Percentiles rank a stretch among this genome's conserved stretches.
These are phyloP conservation scores for Trichothecium sympodiale DNA, from an alignment of 2,329 filamentous ascomycete species.

Conservation along the genomic window DNA sequence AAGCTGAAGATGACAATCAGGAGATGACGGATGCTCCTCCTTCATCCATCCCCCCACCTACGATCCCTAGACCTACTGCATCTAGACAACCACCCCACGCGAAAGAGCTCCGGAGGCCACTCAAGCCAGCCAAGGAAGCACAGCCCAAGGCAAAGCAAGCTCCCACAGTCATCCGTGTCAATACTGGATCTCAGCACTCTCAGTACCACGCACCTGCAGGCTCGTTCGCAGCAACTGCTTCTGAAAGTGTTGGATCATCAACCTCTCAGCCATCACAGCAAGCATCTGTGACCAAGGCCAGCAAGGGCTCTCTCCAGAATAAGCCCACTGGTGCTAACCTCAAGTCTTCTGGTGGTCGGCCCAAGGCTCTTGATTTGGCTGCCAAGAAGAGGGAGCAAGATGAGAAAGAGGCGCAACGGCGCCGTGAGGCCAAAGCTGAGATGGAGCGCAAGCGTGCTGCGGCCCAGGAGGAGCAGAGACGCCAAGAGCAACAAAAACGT, in stretches of 20 bases:
- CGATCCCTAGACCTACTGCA: conserved; percentile 40
- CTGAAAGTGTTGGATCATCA: conserved; percentile 27
- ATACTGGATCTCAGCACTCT: conserved; percentile 50
- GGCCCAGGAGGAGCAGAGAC: conserved; percentile 53
- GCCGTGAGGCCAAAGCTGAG: conserved; percentile 72
- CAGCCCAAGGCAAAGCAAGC: conserved; percentile 50
- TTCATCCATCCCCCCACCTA: conserved; percentile 44
- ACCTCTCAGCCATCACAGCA: conserved; percentile 27
- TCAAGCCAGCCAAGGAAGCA: conserved; percentile 51
- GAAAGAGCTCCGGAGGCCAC: conserved; percentile 45
- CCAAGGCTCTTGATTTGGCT: conserved; percentile 63
- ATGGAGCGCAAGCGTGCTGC: conserved; percentile 65
- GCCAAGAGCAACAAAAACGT: conserved; percentile 45
- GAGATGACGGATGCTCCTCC: conserved; percentile 47
- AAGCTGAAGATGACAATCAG: conserved; percentile 29
- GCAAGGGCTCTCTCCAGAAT: conserved; percentile 52
- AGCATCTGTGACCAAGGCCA: conserved; percentile 51
- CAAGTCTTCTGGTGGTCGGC: conserved; percentile 55
- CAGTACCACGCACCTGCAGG: conserved; percentile 41
- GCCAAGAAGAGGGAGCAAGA: conserved; percentile 79
- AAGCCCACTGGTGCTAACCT: conserved; percentile 48
- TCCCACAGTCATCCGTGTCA: conserved; percentile 61
- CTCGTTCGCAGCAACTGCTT: conserved; percentile 35
- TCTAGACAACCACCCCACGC: conserved; percentile 35
- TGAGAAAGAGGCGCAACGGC: conserved; percentile 67